phyloP scores from a whole-genome alignment of 2,329 filamentous ascomycete genomes.

The Apiospora koreana region DNA sequence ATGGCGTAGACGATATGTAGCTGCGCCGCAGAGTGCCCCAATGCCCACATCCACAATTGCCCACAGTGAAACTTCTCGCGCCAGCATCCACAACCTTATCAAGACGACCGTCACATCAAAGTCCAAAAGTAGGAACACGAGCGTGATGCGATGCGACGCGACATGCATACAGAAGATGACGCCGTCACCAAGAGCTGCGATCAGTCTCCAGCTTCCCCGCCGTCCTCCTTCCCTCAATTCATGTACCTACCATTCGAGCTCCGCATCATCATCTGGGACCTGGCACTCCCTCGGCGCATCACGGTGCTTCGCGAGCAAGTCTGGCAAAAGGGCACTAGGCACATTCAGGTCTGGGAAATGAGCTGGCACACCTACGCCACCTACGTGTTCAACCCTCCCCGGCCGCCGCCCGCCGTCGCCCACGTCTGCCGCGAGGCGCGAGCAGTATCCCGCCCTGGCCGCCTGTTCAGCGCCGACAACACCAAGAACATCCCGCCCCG shows the following conservation, averaged over 20 bases:
- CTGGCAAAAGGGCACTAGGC: not conserved
- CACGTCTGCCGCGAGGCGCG: not conserved
- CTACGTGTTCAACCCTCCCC: not conserved
- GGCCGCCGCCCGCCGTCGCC: not conserved
- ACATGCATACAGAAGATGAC: too few species aligned
- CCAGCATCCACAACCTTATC: too few species aligned
- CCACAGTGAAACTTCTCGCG: too few species aligned
- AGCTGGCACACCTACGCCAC: not conserved
- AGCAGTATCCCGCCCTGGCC: not conserved
- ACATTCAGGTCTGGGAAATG: not conserved
- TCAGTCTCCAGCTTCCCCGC: not conserved
- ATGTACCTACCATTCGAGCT: not conserved
- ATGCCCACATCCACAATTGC: too few species aligned
- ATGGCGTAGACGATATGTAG: too few species aligned
- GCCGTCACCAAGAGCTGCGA: not conserved
- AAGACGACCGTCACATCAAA: too few species aligned
- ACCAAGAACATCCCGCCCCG: not conserved
- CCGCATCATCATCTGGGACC: not conserved
- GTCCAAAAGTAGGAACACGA: too few species aligned
- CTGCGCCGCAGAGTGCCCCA: too few species aligned
- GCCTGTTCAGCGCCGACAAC: not conserved
- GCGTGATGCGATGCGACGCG: too few species aligned
- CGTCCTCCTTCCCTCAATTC: not conserved
- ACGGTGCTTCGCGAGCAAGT: not conserved
- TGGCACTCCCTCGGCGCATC: not conserved